Evolutionary conservation across 352 stramenopile genomes (phyloP), one percentile per base, ranked within the genome.

Genomic region (Phytophthora citricola): DNA sequence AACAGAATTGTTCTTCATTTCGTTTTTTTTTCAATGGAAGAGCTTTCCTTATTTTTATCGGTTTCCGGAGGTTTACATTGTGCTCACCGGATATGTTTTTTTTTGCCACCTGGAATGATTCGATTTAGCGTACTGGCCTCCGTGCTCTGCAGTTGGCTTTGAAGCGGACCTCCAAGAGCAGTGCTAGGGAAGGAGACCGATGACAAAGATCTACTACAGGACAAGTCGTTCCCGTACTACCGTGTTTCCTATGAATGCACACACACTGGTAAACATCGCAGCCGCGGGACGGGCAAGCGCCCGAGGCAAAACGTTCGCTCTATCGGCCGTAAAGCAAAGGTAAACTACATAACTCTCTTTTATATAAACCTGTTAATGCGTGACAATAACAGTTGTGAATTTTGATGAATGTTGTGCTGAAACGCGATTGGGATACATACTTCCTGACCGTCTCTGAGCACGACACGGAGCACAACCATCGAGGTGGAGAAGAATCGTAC

Each of bases 391-490:
- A 26, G 4, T 50, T 50, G 22, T 34, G 5, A 4, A 2, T 26
- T 34, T 36, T 45, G 48, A 2, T 55, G 17, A 57, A 47, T 11
- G 49, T 57, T 2, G 7, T 47, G 22, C 22, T 39, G 14, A 22
- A 57, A 9, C 50, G 20, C 2, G 5, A 39, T 1, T 24, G 27
- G 0, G n/a, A 29, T 15, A 9, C 15, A 1, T 59, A 59, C 17
- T 29, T 15, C 12, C 26, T 59, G 8, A 31, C 17, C 5, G 12
- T 50, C 12, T 50, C 52, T 4, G 22, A 26, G 1, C 52, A 59
- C 27, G 15, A 50, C 15, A 50, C 39, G 8, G n/a, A 12, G 3
- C 52, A 59, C 39, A 59, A 59, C 40, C 39, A 59, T 14, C 26
- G 27, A 2, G 26, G 48, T 1, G 52, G 27, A 2, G 31, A 20